Evolutionary conservation across 1,284 basidiomycete genomes (phyloP).

Genomic region (Rhodotorula sp.): DNA sequence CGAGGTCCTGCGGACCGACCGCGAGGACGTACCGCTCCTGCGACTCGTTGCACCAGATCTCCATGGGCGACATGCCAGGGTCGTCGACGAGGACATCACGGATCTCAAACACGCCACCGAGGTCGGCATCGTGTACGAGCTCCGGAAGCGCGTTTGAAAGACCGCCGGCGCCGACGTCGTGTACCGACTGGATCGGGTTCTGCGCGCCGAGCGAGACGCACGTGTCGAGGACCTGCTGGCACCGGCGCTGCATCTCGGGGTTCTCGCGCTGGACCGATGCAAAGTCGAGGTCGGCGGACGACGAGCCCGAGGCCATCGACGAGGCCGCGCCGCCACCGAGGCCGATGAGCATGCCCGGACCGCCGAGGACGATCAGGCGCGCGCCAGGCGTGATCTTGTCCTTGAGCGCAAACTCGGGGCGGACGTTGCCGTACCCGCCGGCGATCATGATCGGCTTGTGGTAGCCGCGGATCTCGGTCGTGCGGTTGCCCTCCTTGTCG

Average conservation of each 20-base stretch:
- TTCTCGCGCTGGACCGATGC: constrained; percentile 97
- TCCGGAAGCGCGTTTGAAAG: constrained; percentile 96
- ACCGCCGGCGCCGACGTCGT: constrained; percentile 97
- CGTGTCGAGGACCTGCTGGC: constrained; percentile 95
- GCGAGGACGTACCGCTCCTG: constrained; percentile 98
- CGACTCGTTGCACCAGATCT: constrained; percentile 99
- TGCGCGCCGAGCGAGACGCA: constrained; percentile 68
- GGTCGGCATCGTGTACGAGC: constrained; percentile 88
- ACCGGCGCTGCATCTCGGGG: constrained; percentile 95
- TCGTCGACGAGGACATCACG: constrained; percentile 91
- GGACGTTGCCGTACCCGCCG: constrained; percentile 91
- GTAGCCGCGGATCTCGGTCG: constrained; percentile 80
- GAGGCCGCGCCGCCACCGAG: constrained; percentile 95
- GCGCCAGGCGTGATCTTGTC: constrained; percentile 71
- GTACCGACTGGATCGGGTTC: constrained; percentile 92
- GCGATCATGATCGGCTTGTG: constrained; percentile 99
- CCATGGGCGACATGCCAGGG: constrained; percentile 94
- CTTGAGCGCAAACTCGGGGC: constrained; percentile 77
- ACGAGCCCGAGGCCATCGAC: constrained; percentile 83
- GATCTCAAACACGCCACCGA: constrained; percentile 94
- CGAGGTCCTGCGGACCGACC: constrained; percentile 61
- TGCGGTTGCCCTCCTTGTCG: constrained; percentile 47
- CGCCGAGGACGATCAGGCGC: constrained; percentile 91
- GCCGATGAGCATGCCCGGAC: constrained; percentile 94
- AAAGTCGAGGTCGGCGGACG: constrained; percentile 91